A percentile compares a stretch with the other conserved stretches of the same genome.
phyloP scores from a whole-genome alignment of 495 filamentous ascomycete species.

The Extremus antarcticus region DNA sequence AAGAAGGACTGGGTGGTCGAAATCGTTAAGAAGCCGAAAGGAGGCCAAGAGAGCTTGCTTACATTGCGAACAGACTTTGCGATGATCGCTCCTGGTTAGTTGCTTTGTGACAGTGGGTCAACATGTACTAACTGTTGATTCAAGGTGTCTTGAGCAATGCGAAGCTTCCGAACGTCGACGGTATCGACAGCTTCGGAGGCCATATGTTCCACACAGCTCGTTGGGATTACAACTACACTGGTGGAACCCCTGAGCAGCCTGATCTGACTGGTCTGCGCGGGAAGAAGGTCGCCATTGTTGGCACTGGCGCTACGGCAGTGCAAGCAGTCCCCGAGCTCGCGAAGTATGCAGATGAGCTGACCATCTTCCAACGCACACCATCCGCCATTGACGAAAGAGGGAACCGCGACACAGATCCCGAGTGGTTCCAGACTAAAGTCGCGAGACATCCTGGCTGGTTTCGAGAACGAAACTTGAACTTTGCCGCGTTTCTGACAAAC shows the following conservation, averaged over 20 bases:
- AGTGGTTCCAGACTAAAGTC: conserved; percentile 38
- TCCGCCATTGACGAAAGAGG: conserved; percentile 39
- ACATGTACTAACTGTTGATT: conserved; percentile 16
- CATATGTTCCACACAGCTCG: conserved; percentile 42
- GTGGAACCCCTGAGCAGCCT: conserved; percentile 39
- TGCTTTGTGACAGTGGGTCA: conserved; percentile 31
- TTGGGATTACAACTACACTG: conserved; percentile 45
- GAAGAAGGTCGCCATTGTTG: conserved; percentile 43
- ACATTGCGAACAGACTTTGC: conserved; percentile 15
- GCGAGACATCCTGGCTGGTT: conserved; percentile 31
- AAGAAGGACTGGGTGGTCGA: conserved; percentile 34
- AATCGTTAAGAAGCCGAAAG: conserved; percentile 27
- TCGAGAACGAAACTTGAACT: conserved; percentile 20
- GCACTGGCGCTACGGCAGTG: conserved; percentile 46
- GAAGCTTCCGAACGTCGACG: conserved; percentile 35
- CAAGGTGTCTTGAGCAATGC: conserved; percentile 36
- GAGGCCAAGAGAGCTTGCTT: not conserved
- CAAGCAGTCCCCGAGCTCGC: conserved; percentile 43
- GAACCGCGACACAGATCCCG: conserved; percentile 38
- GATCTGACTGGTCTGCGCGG: conserved; percentile 35
- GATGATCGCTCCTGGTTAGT: conserved; percentile 5
- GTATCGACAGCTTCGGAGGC: conserved; percentile 37
- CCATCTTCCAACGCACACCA: conserved; percentile 48
- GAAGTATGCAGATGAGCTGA: conserved; percentile 40
- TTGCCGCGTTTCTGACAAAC: conserved; percentile 24